Evolutionary conservation across 257 asterid genomes (phyloP), one percentile per base, ranked within the genome.

Genomic region (Paulownia fortunei): DNA sequence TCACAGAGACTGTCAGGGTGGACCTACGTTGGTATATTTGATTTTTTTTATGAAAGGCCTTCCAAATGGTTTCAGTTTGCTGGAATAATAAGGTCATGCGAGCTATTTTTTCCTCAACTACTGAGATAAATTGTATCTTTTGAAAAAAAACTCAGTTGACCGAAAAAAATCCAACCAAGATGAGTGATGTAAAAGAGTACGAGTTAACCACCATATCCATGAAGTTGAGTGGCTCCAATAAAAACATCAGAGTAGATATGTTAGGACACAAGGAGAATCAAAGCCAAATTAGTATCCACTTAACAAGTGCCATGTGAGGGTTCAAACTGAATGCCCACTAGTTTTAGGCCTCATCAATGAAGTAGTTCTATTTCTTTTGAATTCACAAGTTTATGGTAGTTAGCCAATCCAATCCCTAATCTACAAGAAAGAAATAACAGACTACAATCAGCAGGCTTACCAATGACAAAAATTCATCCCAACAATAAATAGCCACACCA

Each of bases 401-500:
- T 30, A 6, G 15, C 64, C 54, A 44, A n/a, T 73, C 19, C 49
- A 69, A 71, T n/a, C 27, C 44, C 41, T 65, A 44, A 61, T 54
- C 80, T 67, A 27, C 41, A 73, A 67, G 77, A 78, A 61, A 69
- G 46, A 70, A 67, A 54, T 36, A 64, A n/a, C n/a, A 71, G 54
- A 61, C 27, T 24, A 62, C 30, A 58, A 58, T 65, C 70, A 63
- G 72, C 78, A 37, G 79, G 80, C 96, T 83, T 84, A 95, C 99
- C 91, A 86, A 39, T 78, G 85, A 85, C 79, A 92, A 68, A 85
- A 92, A 92, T 39, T 94, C 94, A 69, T 88, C 88, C 98, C 98
- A 94, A 62, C 97, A 84, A 91, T 87, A 86, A 42, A 87, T 85
- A 69, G 87, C 69, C 77, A 84, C 87, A 39, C 90, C 96, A 83